These are phyloP conservation scores for Lepidium sativum DNA, from an alignment of 345 rosid species.

Conservation along the genomic window DNA sequence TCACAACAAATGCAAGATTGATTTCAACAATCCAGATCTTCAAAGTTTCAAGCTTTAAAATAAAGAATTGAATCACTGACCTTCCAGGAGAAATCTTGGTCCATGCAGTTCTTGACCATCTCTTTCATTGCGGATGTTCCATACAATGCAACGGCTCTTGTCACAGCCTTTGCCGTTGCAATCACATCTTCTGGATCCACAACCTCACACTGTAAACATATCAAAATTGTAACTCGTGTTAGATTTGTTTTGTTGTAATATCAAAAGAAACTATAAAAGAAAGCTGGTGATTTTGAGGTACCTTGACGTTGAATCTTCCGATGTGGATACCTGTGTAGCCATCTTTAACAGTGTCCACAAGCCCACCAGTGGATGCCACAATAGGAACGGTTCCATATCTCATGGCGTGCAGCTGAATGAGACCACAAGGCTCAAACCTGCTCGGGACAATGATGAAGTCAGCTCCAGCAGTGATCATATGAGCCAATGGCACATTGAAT, in stretches of 20 bases:
- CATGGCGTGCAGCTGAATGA: slow-evolving; percentile 94
- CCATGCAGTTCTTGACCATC: slow-evolving; percentile 86
- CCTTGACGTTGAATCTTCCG: slow-evolving; percentile 70
- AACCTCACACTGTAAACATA: slow-evolving; percentile 53
- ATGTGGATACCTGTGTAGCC: slow-evolving; percentile 91
- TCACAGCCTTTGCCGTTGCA: slow-evolving; percentile 47
- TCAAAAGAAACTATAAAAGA: neutral
- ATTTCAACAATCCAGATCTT: neutral
- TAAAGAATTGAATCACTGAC: slow-evolving; percentile 30
- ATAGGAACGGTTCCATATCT: slow-evolving; percentile 96
- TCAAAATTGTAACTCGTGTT: neutral
- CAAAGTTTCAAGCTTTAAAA: neutral
- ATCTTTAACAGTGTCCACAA: slow-evolving; percentile 86
- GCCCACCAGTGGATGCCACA: slow-evolving; percentile 94
- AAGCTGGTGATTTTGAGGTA: slow-evolving; percentile 16
- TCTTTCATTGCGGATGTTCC: slow-evolving; percentile 57
- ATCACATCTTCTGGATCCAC: slow-evolving; percentile 76
- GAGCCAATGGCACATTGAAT: slow-evolving; percentile 76
- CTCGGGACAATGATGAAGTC: slow-evolving; percentile 81
- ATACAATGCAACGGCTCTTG: slow-evolving; percentile 49
- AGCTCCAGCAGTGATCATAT: slow-evolving; percentile 86
- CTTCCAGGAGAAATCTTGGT: slow-evolving; percentile 94
- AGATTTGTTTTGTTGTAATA: neutral
- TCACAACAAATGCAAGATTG: neutral
- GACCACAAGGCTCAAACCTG: slow-evolving; percentile 98